These are phyloP conservation scores for Sphaerulina populicola DNA, from an alignment of 2,329 filamentous ascomycete species.

Conservation along the genomic window DNA sequence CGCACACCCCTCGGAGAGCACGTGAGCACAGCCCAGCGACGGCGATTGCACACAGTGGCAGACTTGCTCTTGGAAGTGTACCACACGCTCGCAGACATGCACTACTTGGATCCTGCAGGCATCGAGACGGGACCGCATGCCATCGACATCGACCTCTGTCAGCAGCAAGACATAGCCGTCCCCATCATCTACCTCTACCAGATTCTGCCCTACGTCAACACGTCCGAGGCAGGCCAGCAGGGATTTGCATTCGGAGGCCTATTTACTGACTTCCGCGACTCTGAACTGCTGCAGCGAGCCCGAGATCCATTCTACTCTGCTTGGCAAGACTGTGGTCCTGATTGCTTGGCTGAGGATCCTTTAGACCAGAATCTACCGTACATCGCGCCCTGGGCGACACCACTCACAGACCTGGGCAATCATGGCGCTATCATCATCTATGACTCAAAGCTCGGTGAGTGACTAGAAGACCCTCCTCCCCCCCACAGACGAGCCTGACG, in stretches of 20 bases:
- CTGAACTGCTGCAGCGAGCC: neutral
- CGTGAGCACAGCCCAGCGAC: neutral
- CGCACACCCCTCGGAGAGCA: neutral
- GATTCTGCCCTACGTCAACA: constrained; percentile 3
- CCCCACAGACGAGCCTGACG: neutral
- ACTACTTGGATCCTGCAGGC: constrained; percentile 2
- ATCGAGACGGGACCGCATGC: neutral
- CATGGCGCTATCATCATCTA: neutral
- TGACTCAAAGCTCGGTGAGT: neutral
- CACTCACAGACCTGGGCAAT: neutral
- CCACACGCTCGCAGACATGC: constrained; percentile 1
- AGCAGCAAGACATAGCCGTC: neutral
- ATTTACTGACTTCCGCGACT: neutral
- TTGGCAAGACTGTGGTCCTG: neutral
- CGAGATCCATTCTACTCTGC: constrained; percentile 2
- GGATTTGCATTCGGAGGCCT: constrained; percentile 1
- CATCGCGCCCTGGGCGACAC: neutral
- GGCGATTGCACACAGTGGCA: neutral
- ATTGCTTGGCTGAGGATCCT: neutral
- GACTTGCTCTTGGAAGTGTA: constrained; percentile 1
- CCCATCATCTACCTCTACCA: constrained; percentile 4
- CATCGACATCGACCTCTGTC: neutral
- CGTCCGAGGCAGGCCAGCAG: neutral
- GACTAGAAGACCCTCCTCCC: neutral
- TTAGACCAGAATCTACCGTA: constrained; percentile 4